A percentile compares a stretch with the other conserved stretches of the same genome.
Conservation (phyloP, 208 protist species). For the Histomonas meleagridis region DNA sequence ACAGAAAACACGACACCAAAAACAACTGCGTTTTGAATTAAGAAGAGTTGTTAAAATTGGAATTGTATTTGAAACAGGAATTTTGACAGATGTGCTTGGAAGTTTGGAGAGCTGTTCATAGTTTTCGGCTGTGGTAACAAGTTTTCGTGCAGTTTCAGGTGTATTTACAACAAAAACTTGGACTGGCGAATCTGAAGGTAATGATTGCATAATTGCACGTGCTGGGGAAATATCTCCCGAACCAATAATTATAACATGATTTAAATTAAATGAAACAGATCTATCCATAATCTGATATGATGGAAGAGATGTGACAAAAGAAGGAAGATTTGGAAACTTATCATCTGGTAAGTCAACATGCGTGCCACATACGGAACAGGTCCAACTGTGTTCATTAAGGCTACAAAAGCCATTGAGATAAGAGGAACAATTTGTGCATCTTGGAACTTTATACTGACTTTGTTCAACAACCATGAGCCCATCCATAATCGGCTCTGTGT, state of each 20-base stretch:
- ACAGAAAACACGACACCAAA: conserved; percentile 12
- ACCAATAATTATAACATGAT: background rate
- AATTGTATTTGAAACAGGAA: background rate
- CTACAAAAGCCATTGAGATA: background rate
- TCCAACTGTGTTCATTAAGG: background rate
- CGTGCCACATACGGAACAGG: background rate
- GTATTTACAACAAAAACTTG: background rate
- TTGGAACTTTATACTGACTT: background rate
- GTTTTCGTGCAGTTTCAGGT: background rate
- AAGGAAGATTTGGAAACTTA: too few relatives aligned
- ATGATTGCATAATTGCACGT: background rate
- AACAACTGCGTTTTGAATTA: background rate
- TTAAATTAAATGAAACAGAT: background rate
- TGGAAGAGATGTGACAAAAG: background rate
- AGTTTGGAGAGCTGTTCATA: background rate
- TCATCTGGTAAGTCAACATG: background rate
- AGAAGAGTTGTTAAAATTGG: background rate
- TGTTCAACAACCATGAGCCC: background rate
- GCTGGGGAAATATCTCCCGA: background rate
- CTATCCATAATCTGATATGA: background rate
- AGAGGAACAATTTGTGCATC: background rate
- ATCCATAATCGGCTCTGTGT: background rate
- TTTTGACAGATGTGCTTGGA: background rate
- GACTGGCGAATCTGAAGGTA: background rate
- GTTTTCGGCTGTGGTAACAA: background rate